Conservation (phyloP, 2,329 filamentous ascomycete species). For the Diaporthe citriasiana region DNA sequence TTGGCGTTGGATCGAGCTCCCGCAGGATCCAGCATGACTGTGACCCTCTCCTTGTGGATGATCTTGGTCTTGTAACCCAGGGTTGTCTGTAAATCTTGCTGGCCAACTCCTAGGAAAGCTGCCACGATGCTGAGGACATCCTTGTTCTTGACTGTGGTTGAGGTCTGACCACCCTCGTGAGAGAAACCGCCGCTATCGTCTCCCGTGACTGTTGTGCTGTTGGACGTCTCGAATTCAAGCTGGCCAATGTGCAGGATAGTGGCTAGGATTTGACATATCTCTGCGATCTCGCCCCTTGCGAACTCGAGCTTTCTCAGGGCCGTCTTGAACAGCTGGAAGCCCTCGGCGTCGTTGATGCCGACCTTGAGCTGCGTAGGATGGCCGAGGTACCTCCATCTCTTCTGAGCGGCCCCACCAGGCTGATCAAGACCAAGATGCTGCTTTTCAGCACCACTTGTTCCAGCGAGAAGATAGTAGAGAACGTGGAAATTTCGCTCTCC, state of each 20-base stretch:
- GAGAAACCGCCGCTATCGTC: conserved; percentile 98
- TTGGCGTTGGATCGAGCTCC: conserved; percentile 94
- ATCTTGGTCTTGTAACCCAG: conserved; percentile 98
- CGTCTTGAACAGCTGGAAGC: conserved; percentile 98
- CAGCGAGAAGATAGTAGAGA: conserved; percentile 93
- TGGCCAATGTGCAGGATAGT: conserved; percentile 98
- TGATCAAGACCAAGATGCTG: conserved; percentile 79
- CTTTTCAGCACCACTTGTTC: conserved; percentile 92
- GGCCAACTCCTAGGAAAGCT: conserved; percentile 91
- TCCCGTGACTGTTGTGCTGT: conserved; percentile 81
- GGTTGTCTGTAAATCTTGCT: conserved; percentile 85
- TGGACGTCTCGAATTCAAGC: conserved; percentile 89
- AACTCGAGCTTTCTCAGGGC: conserved; percentile 95
- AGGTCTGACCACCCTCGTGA: conserved; percentile 88
- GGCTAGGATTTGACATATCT: conserved; percentile 95
- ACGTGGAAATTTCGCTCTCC: conserved; percentile 98
- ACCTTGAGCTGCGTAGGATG: conserved; percentile 98
- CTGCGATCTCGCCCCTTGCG: conserved; percentile 91
- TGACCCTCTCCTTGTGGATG: conserved; percentile 95
- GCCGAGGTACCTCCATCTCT: conserved; percentile 95
- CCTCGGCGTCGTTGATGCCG: conserved; percentile 94
- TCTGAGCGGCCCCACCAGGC: conserved; percentile 66
- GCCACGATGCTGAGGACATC: conserved; percentile 88
- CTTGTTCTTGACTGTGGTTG: conserved; percentile 93
- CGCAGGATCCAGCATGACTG: conserved; percentile 94